These are phyloP conservation scores for Ogataea methanolica DNA, from an alignment of 805 yeast genomes.

Conservation along the genomic window DNA sequence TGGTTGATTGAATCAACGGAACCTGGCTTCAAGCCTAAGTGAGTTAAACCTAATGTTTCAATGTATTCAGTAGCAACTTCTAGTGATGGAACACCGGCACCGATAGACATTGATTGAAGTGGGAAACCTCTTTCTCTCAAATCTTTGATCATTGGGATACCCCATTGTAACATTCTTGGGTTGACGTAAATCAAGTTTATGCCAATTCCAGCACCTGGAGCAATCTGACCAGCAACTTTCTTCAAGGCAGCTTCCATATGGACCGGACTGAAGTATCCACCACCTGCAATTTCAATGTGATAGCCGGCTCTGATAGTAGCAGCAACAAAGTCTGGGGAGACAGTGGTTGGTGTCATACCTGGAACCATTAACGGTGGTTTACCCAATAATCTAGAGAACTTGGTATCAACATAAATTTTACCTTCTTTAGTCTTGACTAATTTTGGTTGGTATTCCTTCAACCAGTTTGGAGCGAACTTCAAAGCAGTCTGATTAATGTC, in stretches of 20 bases:
- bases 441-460: constrained; percentile 79
- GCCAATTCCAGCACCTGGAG: constrained; percentile 88
- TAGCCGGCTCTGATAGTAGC: constrained; percentile 95
- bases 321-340: constrained; percentile 88
- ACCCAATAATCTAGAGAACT: constrained; percentile 86
- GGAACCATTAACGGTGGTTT: constrained; percentile 97
- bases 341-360: constrained; percentile 99
- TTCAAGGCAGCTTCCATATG: constrained; percentile 73
- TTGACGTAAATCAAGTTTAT: constrained; percentile 91
- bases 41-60: constrained; percentile 85
- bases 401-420: constrained; percentile 84
- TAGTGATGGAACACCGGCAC: constrained; percentile 99
- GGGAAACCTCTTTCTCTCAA: constrained; percentile 92
- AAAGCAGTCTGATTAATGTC: constrained; percentile 61
- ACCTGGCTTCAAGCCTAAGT: constrained; percentile 96
- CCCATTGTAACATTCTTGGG: constrained; percentile 98
- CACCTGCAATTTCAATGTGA: constrained; percentile 97
- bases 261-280: constrained; percentile 85
- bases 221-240: constrained; percentile 60
- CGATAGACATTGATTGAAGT: constrained; percentile 91
- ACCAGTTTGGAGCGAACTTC: constrained; percentile 88
- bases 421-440: constrained; percentile 71
- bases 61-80: constrained; percentile 98
- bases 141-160: constrained; percentile 89
- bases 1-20: constrained; percentile 88